A percentile compares a stretch with the other conserved stretches of the same genome.
Conservation (phyloP, 257 asterid genomes). For the Euphrasia confusa region DNA sequence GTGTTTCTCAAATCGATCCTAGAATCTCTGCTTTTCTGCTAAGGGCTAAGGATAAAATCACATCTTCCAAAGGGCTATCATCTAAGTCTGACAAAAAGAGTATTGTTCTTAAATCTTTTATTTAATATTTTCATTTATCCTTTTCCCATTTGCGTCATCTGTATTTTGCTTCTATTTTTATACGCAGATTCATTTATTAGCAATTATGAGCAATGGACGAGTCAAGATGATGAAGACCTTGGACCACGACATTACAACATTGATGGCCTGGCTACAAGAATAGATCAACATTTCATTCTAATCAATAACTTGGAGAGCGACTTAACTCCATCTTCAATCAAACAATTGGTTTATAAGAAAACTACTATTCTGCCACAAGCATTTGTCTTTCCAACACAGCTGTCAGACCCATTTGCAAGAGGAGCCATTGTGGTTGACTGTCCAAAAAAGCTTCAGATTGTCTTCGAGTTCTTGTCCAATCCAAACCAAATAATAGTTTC, state of each 20-base stretch:
- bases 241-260: slow-evolving; percentile 31
- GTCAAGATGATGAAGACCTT: slow-evolving; percentile 41
- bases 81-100: not conserved
- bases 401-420: slow-evolving; percentile 34
- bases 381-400: slow-evolving; percentile 39
- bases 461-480: slow-evolving; percentile 40
- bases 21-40: slow-evolving; percentile 35
- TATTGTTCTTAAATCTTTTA: not conserved
- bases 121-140: not conserved
- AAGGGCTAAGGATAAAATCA: slow-evolving; percentile 36
- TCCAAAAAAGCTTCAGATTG: slow-evolving; percentile 29
- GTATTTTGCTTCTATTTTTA: slow-evolving; percentile 1
- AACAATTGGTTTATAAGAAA: slow-evolving; percentile 23
- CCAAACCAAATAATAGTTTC: slow-evolving; percentile 48
- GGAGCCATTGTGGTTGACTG: slow-evolving; percentile 46
- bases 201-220: slow-evolving; percentile 7
- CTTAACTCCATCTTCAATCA: slow-evolving; percentile 27
- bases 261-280: slow-evolving; percentile 13
- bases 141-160: slow-evolving; percentile 1
- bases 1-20: slow-evolving; percentile 30
- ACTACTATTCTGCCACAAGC: slow-evolving; percentile 43
- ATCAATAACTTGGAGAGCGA: slow-evolving; percentile 48
- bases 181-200: slow-evolving; percentile 21
- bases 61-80: slow-evolving; percentile 10
- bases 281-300: slow-evolving; percentile 25